Evolutionary conservation across 2,329 filamentous ascomycete genomes (phyloP).

Genomic region (Alternaria viburni): DNA sequence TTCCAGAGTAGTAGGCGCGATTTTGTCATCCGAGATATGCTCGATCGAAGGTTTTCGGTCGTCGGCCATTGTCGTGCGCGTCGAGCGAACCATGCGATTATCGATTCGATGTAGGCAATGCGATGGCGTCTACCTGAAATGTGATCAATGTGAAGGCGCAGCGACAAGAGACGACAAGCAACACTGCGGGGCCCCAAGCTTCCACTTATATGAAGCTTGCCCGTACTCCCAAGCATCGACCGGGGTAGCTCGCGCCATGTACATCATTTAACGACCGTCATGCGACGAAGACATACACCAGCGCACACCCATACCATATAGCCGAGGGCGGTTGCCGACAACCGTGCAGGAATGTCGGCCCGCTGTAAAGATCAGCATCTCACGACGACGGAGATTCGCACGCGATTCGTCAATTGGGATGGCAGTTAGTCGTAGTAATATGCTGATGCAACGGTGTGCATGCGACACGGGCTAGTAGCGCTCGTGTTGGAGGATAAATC

Average conservation of each 20-base stretch:
- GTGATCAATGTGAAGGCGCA: background rate
- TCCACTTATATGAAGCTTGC: constrained; percentile 27
- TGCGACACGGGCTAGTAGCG: background rate
- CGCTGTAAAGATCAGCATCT: background rate
- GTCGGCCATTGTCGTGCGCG: constrained; percentile 11
- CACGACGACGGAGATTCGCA: too few relatives aligned
- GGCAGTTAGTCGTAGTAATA: background rate
- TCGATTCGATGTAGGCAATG: background rate
- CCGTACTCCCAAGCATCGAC: background rate
- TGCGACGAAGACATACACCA: background rate
- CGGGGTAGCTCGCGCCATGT: constrained; percentile 13
- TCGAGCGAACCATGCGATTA: background rate
- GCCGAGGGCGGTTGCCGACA: background rate
- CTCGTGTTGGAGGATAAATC: constrained; percentile 1
- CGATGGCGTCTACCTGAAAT: background rate
- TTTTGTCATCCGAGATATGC: constrained; percentile 28
- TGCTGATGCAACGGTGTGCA: constrained; percentile 5
- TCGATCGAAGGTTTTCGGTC: constrained; percentile 31
- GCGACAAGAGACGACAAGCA: constrained; percentile 12
- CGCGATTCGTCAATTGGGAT: background rate
- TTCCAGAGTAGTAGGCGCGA: constrained; percentile 9
- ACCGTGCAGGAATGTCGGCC: constrained; percentile 5
- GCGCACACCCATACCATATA: background rate
- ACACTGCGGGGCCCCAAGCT: constrained; percentile 13
- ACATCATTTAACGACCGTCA: background rate